These are phyloP conservation scores for Dendrobium nobile DNA, from an alignment of 106 monocot genomes.

Conservation along the genomic window DNA sequence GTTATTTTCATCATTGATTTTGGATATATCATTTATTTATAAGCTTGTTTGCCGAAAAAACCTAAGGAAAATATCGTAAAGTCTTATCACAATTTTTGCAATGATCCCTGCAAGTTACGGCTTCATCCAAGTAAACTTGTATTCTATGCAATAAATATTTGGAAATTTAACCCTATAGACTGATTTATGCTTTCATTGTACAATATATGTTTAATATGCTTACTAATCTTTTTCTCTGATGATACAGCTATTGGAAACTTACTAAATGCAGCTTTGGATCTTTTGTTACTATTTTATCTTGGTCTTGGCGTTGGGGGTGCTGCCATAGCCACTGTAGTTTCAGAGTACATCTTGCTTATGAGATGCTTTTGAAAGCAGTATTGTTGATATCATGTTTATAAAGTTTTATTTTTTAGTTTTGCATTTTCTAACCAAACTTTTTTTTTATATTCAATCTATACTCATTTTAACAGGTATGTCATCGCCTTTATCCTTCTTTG, in stretches of 20 bases:
- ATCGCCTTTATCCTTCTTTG: constrained; percentile 77
- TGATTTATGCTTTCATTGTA: neutral
- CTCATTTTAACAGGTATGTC: constrained; percentile 40
- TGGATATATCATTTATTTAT: too few species aligned
- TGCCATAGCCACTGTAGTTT: constrained; percentile 77
- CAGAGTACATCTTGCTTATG: constrained; percentile 61
- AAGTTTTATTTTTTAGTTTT: constrained; percentile 16
- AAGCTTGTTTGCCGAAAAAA: neutral
- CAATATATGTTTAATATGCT: neutral
- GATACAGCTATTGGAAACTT: constrained; percentile 75
- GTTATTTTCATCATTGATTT: too few species aligned
- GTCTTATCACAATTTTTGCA: neutral
- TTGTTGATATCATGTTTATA: neutral
- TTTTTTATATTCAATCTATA: neutral
- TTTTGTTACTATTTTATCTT: constrained; percentile 76
- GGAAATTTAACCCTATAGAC: neutral
- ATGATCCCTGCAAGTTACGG: neutral
- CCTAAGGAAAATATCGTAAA: neutral
- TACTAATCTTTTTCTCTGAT: neutral
- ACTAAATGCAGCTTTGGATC: constrained; percentile 67
- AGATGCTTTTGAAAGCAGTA: constrained; percentile 5
- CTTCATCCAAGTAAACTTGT: neutral
- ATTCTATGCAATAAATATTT: neutral
- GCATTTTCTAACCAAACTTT: neutral
- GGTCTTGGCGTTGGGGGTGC: constrained; percentile 78